A percentile compares a stretch with the other conserved stretches of the same genome.
Conservation (phyloP, 2,329 filamentous ascomycete species). For the Colletotrichum agaves region DNA sequence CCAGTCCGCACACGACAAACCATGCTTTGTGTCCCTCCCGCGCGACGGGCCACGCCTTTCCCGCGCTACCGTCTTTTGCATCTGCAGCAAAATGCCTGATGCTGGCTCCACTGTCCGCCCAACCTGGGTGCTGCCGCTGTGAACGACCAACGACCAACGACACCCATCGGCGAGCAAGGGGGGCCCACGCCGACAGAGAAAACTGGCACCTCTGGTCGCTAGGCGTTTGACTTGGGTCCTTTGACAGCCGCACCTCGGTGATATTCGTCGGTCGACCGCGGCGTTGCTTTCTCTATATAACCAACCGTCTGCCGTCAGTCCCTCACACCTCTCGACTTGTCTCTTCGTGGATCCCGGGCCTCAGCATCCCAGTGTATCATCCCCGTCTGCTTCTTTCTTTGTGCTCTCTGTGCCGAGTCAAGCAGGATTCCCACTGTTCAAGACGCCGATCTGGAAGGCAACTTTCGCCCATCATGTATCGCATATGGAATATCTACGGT, state of each 20-base stretch:
- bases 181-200: neutral
- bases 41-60: conserved; percentile 9
- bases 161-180: conserved; percentile 3
- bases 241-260: conserved; percentile 11
- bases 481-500: conserved; percentile 52
- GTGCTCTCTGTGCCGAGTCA: neutral
- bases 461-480: conserved; percentile 44
- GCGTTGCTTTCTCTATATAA: conserved; percentile 13
- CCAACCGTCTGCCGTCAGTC: neutral
- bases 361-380: neutral
- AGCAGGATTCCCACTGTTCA: neutral
- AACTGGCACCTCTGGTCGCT: neutral
- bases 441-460: neutral
- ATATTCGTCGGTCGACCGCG: conserved; percentile 13
- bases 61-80: neutral
- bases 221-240: neutral
- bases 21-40: neutral
- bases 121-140: neutral
- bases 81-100: neutral
- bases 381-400: neutral
- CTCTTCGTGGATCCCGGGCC: neutral
- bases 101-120: conserved; percentile 11
- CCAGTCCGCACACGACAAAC: neutral
- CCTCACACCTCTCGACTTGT: neutral
- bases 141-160: conserved; percentile 1